phyloP scores from a whole-genome alignment of 805 yeast species.

The Candida michaelii region DNA sequence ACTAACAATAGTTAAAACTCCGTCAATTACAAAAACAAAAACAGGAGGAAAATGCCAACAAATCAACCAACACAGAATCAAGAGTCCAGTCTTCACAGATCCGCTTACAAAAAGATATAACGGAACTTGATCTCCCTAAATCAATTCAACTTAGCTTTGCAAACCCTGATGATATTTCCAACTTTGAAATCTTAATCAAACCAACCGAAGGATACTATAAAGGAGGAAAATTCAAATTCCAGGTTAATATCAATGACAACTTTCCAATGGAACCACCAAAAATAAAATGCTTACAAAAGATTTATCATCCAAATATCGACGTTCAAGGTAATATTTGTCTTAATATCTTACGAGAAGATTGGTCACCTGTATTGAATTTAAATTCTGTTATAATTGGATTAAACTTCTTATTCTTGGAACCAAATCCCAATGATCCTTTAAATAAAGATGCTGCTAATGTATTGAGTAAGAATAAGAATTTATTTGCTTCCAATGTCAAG shows the following conservation, averaged over 20 bases:
- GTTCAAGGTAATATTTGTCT: conserved; percentile 87
- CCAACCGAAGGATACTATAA: conserved; percentile 76
- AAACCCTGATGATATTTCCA: conserved; percentile 57
- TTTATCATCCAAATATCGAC: conserved; percentile 94
- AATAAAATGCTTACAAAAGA: conserved; percentile 65
- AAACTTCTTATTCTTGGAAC: conserved; percentile 81
- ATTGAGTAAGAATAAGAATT: conserved; percentile 33
- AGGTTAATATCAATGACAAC: conserved; percentile 62
- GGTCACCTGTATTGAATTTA: conserved; percentile 90
- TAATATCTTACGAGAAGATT: conserved; percentile 88
- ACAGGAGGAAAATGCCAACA: conserved; percentile 44
- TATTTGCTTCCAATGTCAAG: conserved; percentile 58
- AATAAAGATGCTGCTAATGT: conserved; percentile 83
- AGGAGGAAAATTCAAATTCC: conserved; percentile 69
- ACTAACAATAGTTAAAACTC: conserved; percentile 46
- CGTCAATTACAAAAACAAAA: conserved; percentile 60
- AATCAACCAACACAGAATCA: conserved; percentile 18
- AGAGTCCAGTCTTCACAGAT: conserved; percentile 60
- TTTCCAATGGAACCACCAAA: conserved; percentile 95
- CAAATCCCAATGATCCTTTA: conserved; percentile 89
- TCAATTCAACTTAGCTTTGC: conserved; percentile 54
- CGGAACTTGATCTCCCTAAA: conserved; percentile 63
- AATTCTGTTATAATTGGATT: conserved; percentile 83
- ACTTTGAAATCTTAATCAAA: conserved; percentile 52
- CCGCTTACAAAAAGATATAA: conserved; percentile 72